Conservation (phyloP, 2,329 filamentous ascomycete species). For the Fusarium protoensiforme region DNA sequence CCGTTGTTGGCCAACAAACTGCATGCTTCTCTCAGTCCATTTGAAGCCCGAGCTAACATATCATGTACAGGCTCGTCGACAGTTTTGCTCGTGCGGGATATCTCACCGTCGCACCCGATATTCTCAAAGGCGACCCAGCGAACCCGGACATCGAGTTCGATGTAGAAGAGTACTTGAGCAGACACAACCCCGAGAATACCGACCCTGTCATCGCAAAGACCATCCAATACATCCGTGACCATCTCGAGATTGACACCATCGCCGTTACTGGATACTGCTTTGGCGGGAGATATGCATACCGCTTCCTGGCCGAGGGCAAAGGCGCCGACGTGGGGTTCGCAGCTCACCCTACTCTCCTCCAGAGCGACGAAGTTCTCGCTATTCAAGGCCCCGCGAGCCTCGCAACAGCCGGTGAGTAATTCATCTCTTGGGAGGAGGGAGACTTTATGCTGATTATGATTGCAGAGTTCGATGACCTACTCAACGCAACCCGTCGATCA, state of each 20-base stretch:
- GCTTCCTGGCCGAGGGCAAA: conserved; percentile 62
- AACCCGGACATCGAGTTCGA: conserved; percentile 5
- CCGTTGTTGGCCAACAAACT: conserved; percentile 11
- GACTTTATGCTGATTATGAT: not conserved
- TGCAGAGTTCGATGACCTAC: conserved; percentile 17
- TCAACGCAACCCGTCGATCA: conserved; percentile 12
- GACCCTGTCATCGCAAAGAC: conserved; percentile 27
- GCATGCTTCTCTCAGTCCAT: not conserved
- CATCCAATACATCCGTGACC: conserved; percentile 21
- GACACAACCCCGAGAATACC: conserved; percentile 7
- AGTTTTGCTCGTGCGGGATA: conserved; percentile 24
- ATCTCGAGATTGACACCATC: conserved; percentile 58
- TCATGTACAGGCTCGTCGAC: conserved; percentile 9
- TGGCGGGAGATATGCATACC: conserved; percentile 65
- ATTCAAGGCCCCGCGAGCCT: conserved; percentile 19
- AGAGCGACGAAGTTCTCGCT: conserved; percentile 61
- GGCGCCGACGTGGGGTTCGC: conserved; percentile 66
- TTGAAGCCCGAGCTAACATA: not conserved
- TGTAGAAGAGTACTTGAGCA: conserved; percentile 11
- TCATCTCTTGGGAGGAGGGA: not conserved
- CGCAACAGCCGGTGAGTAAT: conserved; percentile 23
- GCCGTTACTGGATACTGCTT: conserved; percentile 70
- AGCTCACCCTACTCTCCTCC: conserved; percentile 70
- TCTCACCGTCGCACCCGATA: conserved; percentile 15
- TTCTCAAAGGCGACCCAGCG: conserved; percentile 15